A percentile compares a stretch with the other conserved stretches of the same genome.
Conservation (phyloP, 352 stramenopile genomes). For the Phytophthora cactorum region DNA sequence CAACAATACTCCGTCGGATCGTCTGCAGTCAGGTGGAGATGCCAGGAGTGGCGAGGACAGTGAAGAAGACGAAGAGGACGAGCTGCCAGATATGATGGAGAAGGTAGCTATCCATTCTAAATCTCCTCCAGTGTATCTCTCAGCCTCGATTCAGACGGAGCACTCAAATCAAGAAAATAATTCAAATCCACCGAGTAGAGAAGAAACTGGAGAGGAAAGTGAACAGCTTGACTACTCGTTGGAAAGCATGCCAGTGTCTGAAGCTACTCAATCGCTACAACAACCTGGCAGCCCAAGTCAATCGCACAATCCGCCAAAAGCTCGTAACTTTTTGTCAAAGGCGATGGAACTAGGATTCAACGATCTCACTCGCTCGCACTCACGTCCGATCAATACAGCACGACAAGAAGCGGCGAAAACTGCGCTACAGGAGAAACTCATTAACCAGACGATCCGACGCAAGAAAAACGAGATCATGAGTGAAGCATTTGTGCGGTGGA, state of each 20-base stretch:
- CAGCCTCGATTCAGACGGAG: constrained; percentile 32
- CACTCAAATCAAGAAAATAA: constrained; percentile 20
- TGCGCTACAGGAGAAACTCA: constrained; percentile 63
- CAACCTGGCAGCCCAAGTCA: constrained; percentile 1
- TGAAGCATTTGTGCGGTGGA: constrained; percentile 60
- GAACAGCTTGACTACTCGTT: constrained; percentile 10
- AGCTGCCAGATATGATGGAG: constrained; percentile 67
- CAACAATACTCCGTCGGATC: neutral
- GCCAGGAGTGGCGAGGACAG: constrained; percentile 15
- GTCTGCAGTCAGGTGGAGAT: constrained; percentile 1
- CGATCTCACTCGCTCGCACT: constrained; percentile 24
- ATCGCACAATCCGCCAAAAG: constrained; percentile 10
- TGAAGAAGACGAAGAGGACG: constrained; percentile 51
- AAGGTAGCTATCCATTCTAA: constrained; percentile 13
- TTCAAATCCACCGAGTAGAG: neutral
- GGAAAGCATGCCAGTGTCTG: constrained; percentile 7
- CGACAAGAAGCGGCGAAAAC: constrained; percentile 30
- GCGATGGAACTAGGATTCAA: constrained; percentile 19
- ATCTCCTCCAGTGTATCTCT: neutral
- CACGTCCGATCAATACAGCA: constrained; percentile 14
- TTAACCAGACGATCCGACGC: constrained; percentile 53
- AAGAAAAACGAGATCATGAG: constrained; percentile 48
- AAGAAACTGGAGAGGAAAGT: constrained; percentile 2
- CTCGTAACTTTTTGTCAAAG: constrained; percentile 22
- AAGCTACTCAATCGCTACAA: neutral